Evolutionary conservation across 495 filamentous ascomycete species (phyloP).

Genomic region (Polyplosphaeria fusca): DNA sequence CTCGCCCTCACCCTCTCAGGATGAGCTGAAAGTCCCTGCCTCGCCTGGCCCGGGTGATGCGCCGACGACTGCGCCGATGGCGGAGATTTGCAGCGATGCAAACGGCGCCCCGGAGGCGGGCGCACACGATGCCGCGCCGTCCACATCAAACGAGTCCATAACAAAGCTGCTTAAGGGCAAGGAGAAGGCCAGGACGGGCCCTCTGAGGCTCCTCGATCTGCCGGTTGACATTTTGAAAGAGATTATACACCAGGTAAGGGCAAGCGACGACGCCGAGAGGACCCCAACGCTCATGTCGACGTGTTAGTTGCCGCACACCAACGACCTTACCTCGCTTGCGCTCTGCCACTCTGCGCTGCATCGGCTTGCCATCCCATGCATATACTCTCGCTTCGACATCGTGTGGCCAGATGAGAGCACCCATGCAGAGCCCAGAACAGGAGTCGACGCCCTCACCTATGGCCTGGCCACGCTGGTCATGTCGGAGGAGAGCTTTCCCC

Average conservation of each 20-base stretch:
- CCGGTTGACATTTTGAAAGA: slow-evolving; percentile 83
- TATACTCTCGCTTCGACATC: slow-evolving; percentile 92
- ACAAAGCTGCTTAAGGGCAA: slow-evolving; percentile 35
- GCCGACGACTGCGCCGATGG: not conserved
- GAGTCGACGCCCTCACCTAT: slow-evolving; percentile 88
- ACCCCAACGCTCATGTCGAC: slow-evolving; percentile 7
- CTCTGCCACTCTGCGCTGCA: slow-evolving; percentile 83
- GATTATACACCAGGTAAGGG: slow-evolving; percentile 77
- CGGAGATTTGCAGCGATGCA: not conserved
- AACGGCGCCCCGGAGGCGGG: slow-evolving; percentile 1
- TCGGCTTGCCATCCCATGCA: slow-evolving; percentile 72
- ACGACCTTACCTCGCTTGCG: slow-evolving; percentile 80
- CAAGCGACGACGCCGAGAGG: slow-evolving; percentile 28
- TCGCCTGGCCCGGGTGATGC: slow-evolving; percentile 14
- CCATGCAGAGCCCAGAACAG: slow-evolving; percentile 62
- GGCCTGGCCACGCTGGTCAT: slow-evolving; percentile 83
- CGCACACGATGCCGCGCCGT: not conserved
- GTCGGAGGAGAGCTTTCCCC: slow-evolving; percentile 65
- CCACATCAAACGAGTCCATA: not conserved
- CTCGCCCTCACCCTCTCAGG: slow-evolving; percentile 22
- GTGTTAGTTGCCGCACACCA: slow-evolving; percentile 88
- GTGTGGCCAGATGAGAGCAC: slow-evolving; percentile 79
- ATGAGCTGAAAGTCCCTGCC: slow-evolving; percentile 2
- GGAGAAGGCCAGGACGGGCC: slow-evolving; percentile 40
- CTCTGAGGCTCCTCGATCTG: slow-evolving; percentile 65